Evolutionary conservation across 1,284 basidiomycete genomes (phyloP), one percentile per base, ranked within the genome.

Genomic region (Trametes polyzona): DNA sequence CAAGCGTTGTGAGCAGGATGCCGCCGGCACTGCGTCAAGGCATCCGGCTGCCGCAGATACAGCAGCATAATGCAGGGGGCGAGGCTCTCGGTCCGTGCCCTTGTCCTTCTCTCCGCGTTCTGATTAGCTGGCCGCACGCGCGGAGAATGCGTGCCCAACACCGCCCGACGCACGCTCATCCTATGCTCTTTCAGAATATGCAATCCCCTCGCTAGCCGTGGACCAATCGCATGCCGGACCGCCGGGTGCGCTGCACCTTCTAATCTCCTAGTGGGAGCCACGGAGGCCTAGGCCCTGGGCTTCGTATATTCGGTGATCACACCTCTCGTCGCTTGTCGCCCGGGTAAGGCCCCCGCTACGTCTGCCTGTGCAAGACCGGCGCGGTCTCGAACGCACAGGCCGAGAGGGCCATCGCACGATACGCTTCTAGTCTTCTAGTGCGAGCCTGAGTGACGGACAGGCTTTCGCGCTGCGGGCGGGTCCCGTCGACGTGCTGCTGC

Each of bases 351-450:
- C 2, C 4, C 29, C 43, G n/a, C 35, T 16, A 33, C 29, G 14
- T 39, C 33, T 26, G 30, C 16, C 41, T n/a, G 14, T 27, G 50
- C 52, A 16, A 17, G 43, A 14, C 23, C 33, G 29, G 16, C 23
- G 33, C 36, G 27, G 42, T 10, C 35, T 47, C 17, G 32, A 40
- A 26, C 40, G 4, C 9, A 26, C 36, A 23, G 14, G 29, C 23
- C 27, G 17, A 17, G 42, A n/a, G 30, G 37, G 14, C 3, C 27
- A 47, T 41, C 42, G 52, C 53, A 48, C 53, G 53, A 29, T 24
- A n/a, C 12, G 47, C 53, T 48, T 48, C 53, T 55, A 55, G 47
- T 42, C 53, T 48, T 48, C 53, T 55, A 55, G 47, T 42, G 53
- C 27, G 40, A 54, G 29, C 17, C 47, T 30, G 26, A 29, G 10